Base-by-base conservation (phyloP, 495 filamentous ascomycete genomes). In the Neurospora hispaniola region DNA sequence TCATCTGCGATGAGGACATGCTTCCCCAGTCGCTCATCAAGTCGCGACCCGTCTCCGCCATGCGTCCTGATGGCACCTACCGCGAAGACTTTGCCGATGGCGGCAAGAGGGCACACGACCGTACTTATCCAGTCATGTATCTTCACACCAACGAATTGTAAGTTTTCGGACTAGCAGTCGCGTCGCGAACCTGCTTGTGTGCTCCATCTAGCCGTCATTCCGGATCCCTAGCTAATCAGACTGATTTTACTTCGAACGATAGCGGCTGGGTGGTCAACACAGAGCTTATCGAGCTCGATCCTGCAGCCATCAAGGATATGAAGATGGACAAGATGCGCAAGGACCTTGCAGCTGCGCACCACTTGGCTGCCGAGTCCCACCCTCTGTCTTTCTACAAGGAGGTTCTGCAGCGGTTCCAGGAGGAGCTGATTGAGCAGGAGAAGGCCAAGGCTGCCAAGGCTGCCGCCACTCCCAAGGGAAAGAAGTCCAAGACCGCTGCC, bases 131-230 rank as follows among this genome's bases (percentile, higher is more conserved):
- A 3, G 89, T 98, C 74, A 97, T 97, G 94, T 98, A 96, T 81
- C 84, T 98, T 71, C 85, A 89, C 73, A 96, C 94, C 71, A 96
- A 97, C 79, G 93, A 97, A 85, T 98, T 98, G 94, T 98, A 84
- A 87, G 94, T 90, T 11, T 18, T 54, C 14, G 38, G 42, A 39
- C 62, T 1, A 44, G 72, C 54, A 66, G 39, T 6, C 35, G 8
- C 23, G 20, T 11, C 54, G 18, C 40, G 31, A 31, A 11, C 31
- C 12, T 23, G 10, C 20, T 7, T 3, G 23, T 16, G 8, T 2
- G 12, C 18, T 38, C 44, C 8, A 38, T 3, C 39, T 71, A 39
- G 42, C 38, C 68, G 6, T 41, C 54, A 20, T 38, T 68, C 3
- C 40, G 38, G 9, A 59, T 4, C 18, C 1, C 27, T 4, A 66